A percentile compares a stretch with the other conserved stretches of the same genome.
Conservation (phyloP, 2,329 filamentous ascomycete genomes). For the Cercospora zeina region DNA sequence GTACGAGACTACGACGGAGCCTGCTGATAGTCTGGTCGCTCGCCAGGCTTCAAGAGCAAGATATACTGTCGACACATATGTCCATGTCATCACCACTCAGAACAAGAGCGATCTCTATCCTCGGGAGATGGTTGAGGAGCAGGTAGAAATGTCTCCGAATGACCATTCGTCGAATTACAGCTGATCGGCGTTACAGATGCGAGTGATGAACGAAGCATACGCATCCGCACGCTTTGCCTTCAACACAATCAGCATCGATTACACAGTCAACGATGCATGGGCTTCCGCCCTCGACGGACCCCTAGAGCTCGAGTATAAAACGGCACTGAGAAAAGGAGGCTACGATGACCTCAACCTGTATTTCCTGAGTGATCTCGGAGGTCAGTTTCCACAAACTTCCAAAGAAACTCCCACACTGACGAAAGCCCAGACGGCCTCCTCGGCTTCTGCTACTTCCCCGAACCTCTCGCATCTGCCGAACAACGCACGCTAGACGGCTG, state of each 20-base stretch:
- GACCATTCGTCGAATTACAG: neutral
- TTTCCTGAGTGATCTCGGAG: constrained; percentile 53
- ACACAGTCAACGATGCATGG: constrained; percentile 54
- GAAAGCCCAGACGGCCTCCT: constrained; percentile 24
- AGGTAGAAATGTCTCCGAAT: neutral
- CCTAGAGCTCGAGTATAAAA: constrained; percentile 51
- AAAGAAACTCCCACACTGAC: neutral
- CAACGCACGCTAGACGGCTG: constrained; percentile 52
- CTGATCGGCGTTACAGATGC: constrained; percentile 32
- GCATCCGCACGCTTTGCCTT: constrained; percentile 53
- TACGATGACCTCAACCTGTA: constrained; percentile 58
- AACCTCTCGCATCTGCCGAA: constrained; percentile 45
- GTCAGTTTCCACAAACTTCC: neutral
- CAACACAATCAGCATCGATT: constrained; percentile 47
- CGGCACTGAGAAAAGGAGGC: constrained; percentile 51
- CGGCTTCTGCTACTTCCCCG: constrained; percentile 32
- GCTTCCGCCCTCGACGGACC: constrained; percentile 46
- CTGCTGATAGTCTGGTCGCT: constrained; percentile 3
- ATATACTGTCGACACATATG: constrained; percentile 34
- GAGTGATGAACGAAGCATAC: constrained; percentile 44
- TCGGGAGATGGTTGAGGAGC: constrained; percentile 39
- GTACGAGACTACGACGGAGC: constrained; percentile 8
- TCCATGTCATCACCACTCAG: constrained; percentile 44
- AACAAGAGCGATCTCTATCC: constrained; percentile 40
- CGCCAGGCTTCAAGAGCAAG: constrained; percentile 9